These are phyloP conservation scores for Debaryomyces prosopidis DNA, from an alignment of 805 yeast species.

Conservation along the genomic window DNA sequence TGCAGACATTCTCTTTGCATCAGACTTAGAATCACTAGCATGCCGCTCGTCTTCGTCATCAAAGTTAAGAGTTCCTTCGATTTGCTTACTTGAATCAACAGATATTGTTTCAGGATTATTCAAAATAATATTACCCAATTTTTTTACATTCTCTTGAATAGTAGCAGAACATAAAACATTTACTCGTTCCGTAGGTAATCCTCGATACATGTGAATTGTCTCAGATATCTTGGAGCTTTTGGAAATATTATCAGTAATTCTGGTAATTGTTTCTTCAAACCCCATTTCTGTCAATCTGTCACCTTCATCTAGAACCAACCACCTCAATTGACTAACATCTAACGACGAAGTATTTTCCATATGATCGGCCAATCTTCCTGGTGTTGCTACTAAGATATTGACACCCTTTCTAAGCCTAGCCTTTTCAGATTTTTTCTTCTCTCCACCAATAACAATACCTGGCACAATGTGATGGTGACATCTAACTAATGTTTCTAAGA, in stretches of 20 bases:
- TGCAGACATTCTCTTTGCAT: conserved; percentile 42
- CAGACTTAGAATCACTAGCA: not conserved
- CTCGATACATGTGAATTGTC: conserved; percentile 43
- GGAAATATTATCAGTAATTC: conserved; percentile 65
- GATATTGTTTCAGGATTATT: conserved; percentile 72
- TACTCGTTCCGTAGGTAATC: conserved; percentile 68
- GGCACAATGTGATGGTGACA: conserved; percentile 91
- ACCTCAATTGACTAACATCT: conserved; percentile 71
- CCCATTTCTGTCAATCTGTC: conserved; percentile 95
- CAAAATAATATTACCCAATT: conserved; percentile 77
- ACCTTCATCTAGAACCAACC: conserved; percentile 95
- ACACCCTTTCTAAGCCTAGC: conserved; percentile 95
- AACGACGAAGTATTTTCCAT: conserved; percentile 83
- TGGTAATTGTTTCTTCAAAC: conserved; percentile 87
- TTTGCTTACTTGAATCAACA: conserved; percentile 23
- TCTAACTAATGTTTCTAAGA: conserved; percentile 67
- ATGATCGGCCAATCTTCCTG: conserved; percentile 95
- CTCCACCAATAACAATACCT: conserved; percentile 97
- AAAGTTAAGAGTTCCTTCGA: conserved; percentile 28
- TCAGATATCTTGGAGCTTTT: conserved; percentile 40
- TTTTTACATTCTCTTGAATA: conserved; percentile 73
- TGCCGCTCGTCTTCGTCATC: conserved; percentile 18
- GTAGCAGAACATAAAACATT: conserved; percentile 95
- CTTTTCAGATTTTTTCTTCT: conserved; percentile 94
- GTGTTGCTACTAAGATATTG: conserved; percentile 94